Evolutionary conservation across 345 rosid species (phyloP), one percentile per base, ranked within the genome.

Genomic region (Salix dunnii): DNA sequence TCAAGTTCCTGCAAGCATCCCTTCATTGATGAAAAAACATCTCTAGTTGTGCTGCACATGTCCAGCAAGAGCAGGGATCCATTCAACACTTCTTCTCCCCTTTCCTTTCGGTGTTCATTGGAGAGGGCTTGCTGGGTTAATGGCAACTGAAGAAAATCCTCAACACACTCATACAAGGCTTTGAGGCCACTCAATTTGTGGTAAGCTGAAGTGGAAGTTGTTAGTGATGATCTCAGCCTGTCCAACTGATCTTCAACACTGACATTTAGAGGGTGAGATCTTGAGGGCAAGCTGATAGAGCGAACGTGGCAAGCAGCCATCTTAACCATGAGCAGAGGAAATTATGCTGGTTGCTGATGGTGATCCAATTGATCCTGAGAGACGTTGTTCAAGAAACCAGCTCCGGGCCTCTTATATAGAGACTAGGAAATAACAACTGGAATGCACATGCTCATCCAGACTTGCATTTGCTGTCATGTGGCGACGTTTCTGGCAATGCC

Each of bases 241-340:
- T 42, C 23, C 55, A 81, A 73, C 11, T 73, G 82, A 38, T 55
- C 79, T 61, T 74, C 78, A 16, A 83, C 79, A 5, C 13, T 51
- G 2, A 28, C 17, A 20, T 23, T 67, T 20, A 81, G 75, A 43
- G 84, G 86, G 42, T 83, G 86, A n/a, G 79, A 31, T 65, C 61
- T 74, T 10, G 81, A 74, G 12, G 88, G 86, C 38, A 83, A 71
- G 31, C 86, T 83, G 67, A 33, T 73, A 5, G 84, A 83, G 16
- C 84, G 84, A 61, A 30, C 67, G 16, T 83, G 84, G n/a, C 28
- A 40, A 16, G 60, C 46, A 61, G 77, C 73, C 76, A 67, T 82
- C 58, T 67, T 70, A 55, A 62, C 25, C 65, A 64, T 60, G 61
- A 18, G 40, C n/a, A 2, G 33, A 53, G 42, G 14, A 67, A 35